Evolutionary conservation across 1,284 basidiomycete genomes (phyloP).

Genomic region (Tylopilus orsonianus): DNA sequence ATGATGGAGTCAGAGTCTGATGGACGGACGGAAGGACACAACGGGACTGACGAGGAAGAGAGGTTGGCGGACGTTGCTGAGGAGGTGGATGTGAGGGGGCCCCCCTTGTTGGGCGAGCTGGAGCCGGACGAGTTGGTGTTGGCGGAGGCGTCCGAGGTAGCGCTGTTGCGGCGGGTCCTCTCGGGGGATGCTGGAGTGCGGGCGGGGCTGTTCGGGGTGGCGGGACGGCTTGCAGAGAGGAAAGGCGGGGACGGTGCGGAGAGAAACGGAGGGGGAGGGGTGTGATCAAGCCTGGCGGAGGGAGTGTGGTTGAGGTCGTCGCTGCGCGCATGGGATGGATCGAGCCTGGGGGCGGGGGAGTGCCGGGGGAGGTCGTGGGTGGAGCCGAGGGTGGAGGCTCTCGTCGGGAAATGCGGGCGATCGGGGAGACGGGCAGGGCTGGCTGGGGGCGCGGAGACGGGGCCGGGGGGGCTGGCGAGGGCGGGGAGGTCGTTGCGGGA

Average conservation of each 20-base stretch:
- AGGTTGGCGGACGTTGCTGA: slow-evolving; percentile 43
- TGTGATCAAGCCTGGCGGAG: slow-evolving; percentile 25
- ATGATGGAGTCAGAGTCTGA: slow-evolving; percentile 17
- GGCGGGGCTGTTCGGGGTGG: slow-evolving; percentile 48
- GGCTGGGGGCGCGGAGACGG: slow-evolving; percentile 36
- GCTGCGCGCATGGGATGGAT: slow-evolving; percentile 52
- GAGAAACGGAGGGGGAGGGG: slow-evolving; percentile 28
- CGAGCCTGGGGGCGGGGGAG: slow-evolving; percentile 40
- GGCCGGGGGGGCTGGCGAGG: slow-evolving; percentile 13
- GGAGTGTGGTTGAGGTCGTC: slow-evolving; percentile 67
- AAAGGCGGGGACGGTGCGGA: slow-evolving; percentile 51
- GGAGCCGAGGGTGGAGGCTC: slow-evolving; percentile 58
- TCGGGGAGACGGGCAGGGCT: slow-evolving; percentile 44
- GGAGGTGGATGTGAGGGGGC: slow-evolving; percentile 46
- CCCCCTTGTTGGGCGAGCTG: slow-evolving; percentile 41
- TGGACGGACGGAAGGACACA: slow-evolving; percentile 17
- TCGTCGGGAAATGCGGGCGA: slow-evolving; percentile 52
- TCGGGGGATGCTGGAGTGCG: slow-evolving; percentile 50
- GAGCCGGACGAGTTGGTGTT: slow-evolving; percentile 47
- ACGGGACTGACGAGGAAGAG: slow-evolving; percentile 44
- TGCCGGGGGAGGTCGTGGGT: slow-evolving; percentile 53
- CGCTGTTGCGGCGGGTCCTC: slow-evolving; percentile 42
- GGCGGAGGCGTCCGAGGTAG: slow-evolving; percentile 49
- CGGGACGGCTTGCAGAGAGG: slow-evolving; percentile 49
- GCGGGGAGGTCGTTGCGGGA: slow-evolving; percentile 28